A percentile compares a stretch with the other conserved stretches of the same genome.
Conservation (phyloP, 805 yeast genomes). For the Kodamaea kakaduensis region DNA sequence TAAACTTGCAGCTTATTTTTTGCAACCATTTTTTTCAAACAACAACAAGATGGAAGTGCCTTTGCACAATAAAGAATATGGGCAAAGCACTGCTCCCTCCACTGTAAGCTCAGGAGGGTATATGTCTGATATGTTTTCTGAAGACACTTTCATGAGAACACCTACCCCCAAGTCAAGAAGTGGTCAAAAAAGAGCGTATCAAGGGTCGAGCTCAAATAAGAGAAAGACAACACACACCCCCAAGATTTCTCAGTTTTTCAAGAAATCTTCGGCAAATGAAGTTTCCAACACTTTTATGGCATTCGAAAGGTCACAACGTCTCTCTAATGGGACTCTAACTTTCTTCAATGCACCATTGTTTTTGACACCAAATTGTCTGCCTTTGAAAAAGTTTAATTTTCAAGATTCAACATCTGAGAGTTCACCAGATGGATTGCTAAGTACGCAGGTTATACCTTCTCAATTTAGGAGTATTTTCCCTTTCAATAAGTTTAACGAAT, state of each 20-base stretch:
- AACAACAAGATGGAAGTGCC: background rate
- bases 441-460: constrained; percentile 1
- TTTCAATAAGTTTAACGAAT: constrained; percentile 40
- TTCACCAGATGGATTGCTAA: background rate
- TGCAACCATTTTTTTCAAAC: background rate
- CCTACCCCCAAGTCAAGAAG: background rate
- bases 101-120: background rate
- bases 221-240: background rate
- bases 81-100: too few relatives aligned
- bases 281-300: background rate
- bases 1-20: background rate
- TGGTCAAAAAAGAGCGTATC: background rate
- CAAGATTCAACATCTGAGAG: background rate
- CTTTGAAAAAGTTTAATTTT: background rate
- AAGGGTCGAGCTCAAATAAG: background rate
- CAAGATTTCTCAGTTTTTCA: background rate
- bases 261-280: background rate
- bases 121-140: background rate
- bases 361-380: background rate
- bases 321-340: background rate
- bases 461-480: constrained; percentile 3
- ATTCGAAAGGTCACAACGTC: background rate
- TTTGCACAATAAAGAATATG: background rate
- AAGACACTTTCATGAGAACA: background rate
- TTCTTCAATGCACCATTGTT: background rate